These are phyloP conservation scores for Podaxis sp. DNA, from an alignment of 768 basidiomycete genomes.

Conservation along the genomic window DNA sequence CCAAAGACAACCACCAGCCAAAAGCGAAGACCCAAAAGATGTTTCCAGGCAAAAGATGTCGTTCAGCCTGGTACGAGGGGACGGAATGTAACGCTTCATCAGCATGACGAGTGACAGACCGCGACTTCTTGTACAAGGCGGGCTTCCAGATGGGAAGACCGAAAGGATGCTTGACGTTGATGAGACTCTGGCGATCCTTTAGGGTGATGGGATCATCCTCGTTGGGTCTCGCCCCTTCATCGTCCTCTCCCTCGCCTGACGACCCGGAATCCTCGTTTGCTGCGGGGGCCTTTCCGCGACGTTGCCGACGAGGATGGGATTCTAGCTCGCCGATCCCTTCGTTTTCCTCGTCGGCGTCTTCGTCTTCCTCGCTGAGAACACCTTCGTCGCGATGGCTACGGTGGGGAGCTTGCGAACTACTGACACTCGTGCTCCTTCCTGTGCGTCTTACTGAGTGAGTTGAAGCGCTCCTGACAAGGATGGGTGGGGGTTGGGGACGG, in stretches of 20 bases:
- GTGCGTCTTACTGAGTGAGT: slow-evolving; percentile 46
- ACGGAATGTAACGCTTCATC: slow-evolving; percentile 91
- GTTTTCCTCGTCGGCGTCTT: slow-evolving; percentile 37
- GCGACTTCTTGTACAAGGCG: slow-evolving; percentile 95
- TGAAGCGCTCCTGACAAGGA: slow-evolving; percentile 51
- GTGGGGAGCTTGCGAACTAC: slow-evolving; percentile 52
- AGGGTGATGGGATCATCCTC: slow-evolving; percentile 91
- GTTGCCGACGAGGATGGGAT: slow-evolving; percentile 18
- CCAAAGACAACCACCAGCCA: slow-evolving; percentile 89
- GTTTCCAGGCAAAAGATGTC: slow-evolving; percentile 92
- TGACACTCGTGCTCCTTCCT: slow-evolving; percentile 61
- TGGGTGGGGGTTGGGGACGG: slow-evolving; percentile 42
- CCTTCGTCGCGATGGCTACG: slow-evolving; percentile 48
- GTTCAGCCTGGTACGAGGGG: slow-evolving; percentile 90
- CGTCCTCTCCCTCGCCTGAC: slow-evolving; percentile 43
- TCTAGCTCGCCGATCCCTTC: slow-evolving; percentile 12
- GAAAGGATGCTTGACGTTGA: slow-evolving; percentile 99
- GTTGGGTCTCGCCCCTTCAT: slow-evolving; percentile 26
- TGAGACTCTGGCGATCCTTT: slow-evolving; percentile 94
- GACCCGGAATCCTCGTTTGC: slow-evolving; percentile 31
- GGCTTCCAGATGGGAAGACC: slow-evolving; percentile 99
- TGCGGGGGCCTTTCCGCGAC: slow-evolving; percentile 46
- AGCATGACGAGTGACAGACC: slow-evolving; percentile 94
- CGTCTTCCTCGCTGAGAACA: slow-evolving; percentile 54
- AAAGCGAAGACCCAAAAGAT: slow-evolving; percentile 88